These are phyloP conservation scores for Termitomyces sp. DNA, from an alignment of 768 basidiomycete genomes.

Conservation along the genomic window DNA sequence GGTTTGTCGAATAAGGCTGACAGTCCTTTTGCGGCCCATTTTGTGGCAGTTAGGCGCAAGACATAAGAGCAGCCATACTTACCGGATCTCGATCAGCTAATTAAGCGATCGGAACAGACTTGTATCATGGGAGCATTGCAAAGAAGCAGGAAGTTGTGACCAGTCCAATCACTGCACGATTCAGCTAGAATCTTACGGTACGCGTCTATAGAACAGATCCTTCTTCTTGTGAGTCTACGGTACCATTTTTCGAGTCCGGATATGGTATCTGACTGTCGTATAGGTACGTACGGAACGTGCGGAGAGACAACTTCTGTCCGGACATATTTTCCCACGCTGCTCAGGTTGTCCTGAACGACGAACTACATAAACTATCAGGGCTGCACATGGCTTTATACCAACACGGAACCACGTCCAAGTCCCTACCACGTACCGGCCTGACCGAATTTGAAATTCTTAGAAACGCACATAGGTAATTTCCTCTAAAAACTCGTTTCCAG, in stretches of 20 bases:
- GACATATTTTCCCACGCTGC: not conserved
- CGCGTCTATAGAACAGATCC: not conserved
- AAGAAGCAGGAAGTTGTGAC: not conserved
- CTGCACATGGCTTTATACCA: slow-evolving; percentile 29
- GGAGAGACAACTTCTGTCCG: not conserved
- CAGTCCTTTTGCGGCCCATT: not conserved
- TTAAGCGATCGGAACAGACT: not conserved
- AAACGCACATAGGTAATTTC: slow-evolving; percentile 56
- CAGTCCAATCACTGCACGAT: not conserved
- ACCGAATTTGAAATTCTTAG: slow-evolving; percentile 78
- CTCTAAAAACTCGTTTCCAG: not conserved
- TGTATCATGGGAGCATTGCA: not conserved
- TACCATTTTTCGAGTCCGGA: not conserved
- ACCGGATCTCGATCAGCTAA: slow-evolving; percentile 4
- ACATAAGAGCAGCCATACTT: not conserved
- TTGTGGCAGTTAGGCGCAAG: slow-evolving; percentile 1
- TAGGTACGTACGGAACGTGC: not conserved
- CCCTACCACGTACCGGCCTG: slow-evolving; percentile 23
- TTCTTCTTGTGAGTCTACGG: not conserved
- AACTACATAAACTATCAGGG: not conserved
- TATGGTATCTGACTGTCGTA: not conserved
- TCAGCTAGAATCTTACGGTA: not conserved
- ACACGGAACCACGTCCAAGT: slow-evolving; percentile 24
- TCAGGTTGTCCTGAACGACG: not conserved
- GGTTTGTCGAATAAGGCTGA: not conserved